Conservation (phyloP, 2,329 filamentous ascomycete species). For the Penicillium sp. region DNA sequence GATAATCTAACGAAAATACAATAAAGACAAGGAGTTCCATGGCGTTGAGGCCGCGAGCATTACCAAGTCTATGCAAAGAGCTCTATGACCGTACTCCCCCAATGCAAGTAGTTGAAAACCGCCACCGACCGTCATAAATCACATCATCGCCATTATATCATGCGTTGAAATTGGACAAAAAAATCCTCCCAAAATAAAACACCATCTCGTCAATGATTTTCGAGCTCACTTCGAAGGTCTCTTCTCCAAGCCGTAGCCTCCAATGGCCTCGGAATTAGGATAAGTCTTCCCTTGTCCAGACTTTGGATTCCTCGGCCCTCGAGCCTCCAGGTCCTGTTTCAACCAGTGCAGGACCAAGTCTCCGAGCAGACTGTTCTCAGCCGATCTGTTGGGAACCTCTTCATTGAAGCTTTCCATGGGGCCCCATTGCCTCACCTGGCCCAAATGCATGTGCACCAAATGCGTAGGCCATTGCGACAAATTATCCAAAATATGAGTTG, state of each 20-base stretch:
- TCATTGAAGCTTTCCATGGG: slow-evolving; percentile 65
- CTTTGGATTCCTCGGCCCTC: slow-evolving; percentile 65
- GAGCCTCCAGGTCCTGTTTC: slow-evolving; percentile 69
- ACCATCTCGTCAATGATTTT: background rate
- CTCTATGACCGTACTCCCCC: slow-evolving; percentile 10
- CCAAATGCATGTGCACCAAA: slow-evolving; percentile 91
- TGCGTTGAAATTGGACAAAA: background rate
- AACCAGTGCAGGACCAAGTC: slow-evolving; percentile 88
- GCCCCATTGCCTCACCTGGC: slow-evolving; percentile 83
- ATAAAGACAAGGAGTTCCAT: slow-evolving; percentile 1
- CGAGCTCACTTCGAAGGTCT: background rate
- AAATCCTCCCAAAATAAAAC: background rate
- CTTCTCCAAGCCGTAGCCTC: slow-evolving; percentile 61
- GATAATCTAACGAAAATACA: background rate
- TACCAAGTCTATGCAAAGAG: slow-evolving; percentile 14
- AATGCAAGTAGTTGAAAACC: slow-evolving; percentile 17
- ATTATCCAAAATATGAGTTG: slow-evolving; percentile 95
- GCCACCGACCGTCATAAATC: background rate
- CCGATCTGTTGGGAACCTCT: slow-evolving; percentile 46
- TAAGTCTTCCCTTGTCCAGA: slow-evolving; percentile 48
- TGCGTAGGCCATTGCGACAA: slow-evolving; percentile 92
- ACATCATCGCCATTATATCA: background rate
- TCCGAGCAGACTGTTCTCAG: slow-evolving; percentile 78
- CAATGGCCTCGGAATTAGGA: slow-evolving; percentile 53
- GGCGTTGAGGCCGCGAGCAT: slow-evolving; percentile 21